Conservation (phyloP, 345 rosid genomes). For the Cardiospermum halicacabum region DNA sequence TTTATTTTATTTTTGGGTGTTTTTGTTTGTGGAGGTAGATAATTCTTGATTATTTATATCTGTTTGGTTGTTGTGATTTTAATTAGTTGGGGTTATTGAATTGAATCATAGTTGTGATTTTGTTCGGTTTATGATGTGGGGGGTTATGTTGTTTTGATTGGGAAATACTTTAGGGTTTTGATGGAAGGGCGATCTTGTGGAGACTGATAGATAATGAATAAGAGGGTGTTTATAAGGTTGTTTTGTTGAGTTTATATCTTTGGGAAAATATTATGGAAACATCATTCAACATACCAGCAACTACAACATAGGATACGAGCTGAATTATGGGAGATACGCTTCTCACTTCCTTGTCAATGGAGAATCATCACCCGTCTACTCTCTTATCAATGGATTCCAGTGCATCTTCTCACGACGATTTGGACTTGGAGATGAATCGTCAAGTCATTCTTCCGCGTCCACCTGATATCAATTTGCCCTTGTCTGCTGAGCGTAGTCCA, state of each 20-base stretch:
- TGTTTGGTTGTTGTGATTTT: not conserved
- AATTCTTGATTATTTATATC: constrained; percentile 1
- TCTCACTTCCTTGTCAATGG: constrained; percentile 63
- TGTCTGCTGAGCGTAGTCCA: constrained; percentile 83
- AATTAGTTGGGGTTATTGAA: constrained; percentile 29
- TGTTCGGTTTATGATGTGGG: constrained; percentile 20
- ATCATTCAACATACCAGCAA: constrained; percentile 33
- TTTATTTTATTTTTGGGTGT: not conserved
- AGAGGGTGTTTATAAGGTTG: constrained; percentile 37
- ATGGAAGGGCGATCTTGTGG: constrained; percentile 59
- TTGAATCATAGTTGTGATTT: constrained; percentile 17
- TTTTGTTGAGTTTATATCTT: constrained; percentile 40
- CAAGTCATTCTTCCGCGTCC: constrained; percentile 74
- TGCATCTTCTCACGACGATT: constrained; percentile 82
- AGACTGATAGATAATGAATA: constrained; percentile 40
- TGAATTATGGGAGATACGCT: constrained; percentile 57
- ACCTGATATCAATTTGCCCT: constrained; percentile 89
- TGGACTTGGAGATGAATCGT: constrained; percentile 86
- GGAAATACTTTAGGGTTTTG: constrained; percentile 40
- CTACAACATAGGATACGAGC: constrained; percentile 22
- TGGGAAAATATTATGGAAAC: constrained; percentile 30
- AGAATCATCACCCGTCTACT: constrained; percentile 92
- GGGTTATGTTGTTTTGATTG: constrained; percentile 28
- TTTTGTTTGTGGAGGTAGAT: not conserved
- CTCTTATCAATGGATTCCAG: constrained; percentile 94